Evolutionary conservation across 352 stramenopile species (phyloP), one percentile per base, ranked within the genome.

Genomic region (Pythium guiyangense): DNA sequence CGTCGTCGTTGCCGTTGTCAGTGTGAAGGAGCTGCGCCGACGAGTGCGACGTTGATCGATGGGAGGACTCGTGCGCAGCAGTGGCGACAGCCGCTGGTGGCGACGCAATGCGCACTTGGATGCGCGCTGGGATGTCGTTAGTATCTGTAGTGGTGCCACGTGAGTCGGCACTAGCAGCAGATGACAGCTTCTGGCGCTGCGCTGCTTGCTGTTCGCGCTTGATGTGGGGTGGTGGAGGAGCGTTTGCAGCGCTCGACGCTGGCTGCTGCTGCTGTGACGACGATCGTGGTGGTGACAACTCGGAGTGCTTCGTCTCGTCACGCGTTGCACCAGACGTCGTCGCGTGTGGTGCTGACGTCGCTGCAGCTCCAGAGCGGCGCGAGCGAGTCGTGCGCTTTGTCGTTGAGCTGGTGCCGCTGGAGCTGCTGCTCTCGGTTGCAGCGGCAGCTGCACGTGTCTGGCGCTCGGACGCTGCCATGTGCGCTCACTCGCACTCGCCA

Each of bases 51-150:
- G 20, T 29, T 3, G 37, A 5, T 10, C 3, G 9, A 10, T 10
- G 31, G n/a, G 31, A 35, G 31, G 31, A 35, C 31, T 35, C 31
- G 31, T 35, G 35, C 25, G 15, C 29, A 17, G 17, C 37, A 27
- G 29, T 22, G 27, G 27, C 26, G 4, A 35, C 26, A 9, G 46
- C 20, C 26, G 34, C 39, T 18, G 54, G 54, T 4, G 54, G 46
- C 12, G 45, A 54, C 45, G 54, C 46, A 22, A 60, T 54, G 34
- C 54, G 54, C 17, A 60, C 54, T 17, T 34, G 27, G 17, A 60
- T 44, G 14, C 42, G 50, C 14, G 52, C 42, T 4, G 43, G 43
- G 52, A 58, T 45, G 11, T n/a, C 20, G 20, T 11, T 20, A 12
- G 18, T 18, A 15, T 4, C n/a, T 20, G 10, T n/a, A n/a, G n/a